phyloP scores from a whole-genome alignment of 2,329 filamentous ascomycete species.

The Nigrospora sphaerica region DNA sequence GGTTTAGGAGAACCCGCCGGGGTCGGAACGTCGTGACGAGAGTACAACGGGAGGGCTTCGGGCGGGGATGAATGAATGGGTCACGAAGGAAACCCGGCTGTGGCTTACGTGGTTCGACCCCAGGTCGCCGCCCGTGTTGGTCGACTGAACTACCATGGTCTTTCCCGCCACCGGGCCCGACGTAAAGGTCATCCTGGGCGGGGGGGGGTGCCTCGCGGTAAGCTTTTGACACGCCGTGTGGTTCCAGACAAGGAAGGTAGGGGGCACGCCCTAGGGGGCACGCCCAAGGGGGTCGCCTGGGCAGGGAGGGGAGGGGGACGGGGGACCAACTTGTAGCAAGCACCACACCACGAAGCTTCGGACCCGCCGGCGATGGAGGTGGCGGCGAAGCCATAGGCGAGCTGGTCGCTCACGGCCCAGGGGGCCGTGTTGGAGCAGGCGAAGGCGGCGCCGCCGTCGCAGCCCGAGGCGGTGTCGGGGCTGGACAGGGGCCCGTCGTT shows the following conservation, averaged over 20 bases:
- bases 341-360: constrained; percentile 50
- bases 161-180: constrained; percentile 40
- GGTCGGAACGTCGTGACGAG: too few relatives aligned
- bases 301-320: background rate
- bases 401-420: constrained; percentile 39
- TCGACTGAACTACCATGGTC: constrained; percentile 50
- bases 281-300: too few relatives aligned
- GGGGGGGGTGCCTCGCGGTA: background rate
- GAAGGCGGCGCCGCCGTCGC: constrained; percentile 40
- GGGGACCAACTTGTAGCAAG: constrained; percentile 40
- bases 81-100: too few relatives aligned
- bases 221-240: background rate
- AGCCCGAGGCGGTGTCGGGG: constrained; percentile 33
- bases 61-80: too few relatives aligned
- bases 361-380: constrained; percentile 35
- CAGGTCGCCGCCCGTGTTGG: constrained; percentile 48
- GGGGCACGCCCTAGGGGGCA: too few relatives aligned
- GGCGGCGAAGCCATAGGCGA: constrained; percentile 51
- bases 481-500: constrained; percentile 36
- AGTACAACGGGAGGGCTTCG: too few relatives aligned
- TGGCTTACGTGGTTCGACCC: constrained; percentile 40
- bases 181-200: constrained; percentile 22
- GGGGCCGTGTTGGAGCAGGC: constrained; percentile 46
- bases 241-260: background rate
- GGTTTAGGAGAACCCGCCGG: too few relatives aligned